Percentiles rank a stretch among this genome's conserved stretches.
Evolutionary conservation across 192 early-diverging fungal species (phyloP).

Genomic region (Phlyctochytrium bullatum): DNA sequence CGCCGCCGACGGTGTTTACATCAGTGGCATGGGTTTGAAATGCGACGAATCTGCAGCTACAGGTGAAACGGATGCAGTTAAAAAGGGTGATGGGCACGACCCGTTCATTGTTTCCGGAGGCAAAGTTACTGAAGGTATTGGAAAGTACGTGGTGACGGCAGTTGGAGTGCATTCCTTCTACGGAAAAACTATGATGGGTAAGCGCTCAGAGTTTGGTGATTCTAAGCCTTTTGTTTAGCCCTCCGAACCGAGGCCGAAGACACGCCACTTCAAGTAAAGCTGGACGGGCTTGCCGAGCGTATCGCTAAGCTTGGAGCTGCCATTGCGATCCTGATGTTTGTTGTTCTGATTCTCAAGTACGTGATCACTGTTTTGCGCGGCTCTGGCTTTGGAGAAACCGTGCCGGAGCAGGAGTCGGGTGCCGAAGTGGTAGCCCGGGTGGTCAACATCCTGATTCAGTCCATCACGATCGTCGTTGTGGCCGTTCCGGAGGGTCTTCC

Average conservation of each 20-base stretch:
- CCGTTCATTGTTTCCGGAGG: constrained; percentile 92
- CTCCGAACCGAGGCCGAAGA: constrained; percentile 63
- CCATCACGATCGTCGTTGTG: constrained; percentile 93
- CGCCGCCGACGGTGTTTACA: constrained; percentile 84
- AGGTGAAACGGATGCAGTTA: constrained; percentile 85
- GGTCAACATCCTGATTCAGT: constrained; percentile 73
- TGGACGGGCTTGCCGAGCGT: constrained; percentile 83
- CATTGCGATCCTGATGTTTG: constrained; percentile 82
- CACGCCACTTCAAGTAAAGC: constrained; percentile 92
- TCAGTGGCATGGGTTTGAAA: constrained; percentile 77
- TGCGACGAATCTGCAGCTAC: constrained; percentile 91
- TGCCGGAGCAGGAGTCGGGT: constrained; percentile 15
- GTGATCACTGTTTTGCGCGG: constrained; percentile 48
- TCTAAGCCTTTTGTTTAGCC: too few species aligned
- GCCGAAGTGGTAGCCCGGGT: constrained; percentile 19
- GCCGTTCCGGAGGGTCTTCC: constrained; percentile 99
- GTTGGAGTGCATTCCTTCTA: constrained; percentile 86
- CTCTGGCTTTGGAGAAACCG: constrained; percentile 12
- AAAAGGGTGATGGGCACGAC: constrained; percentile 67
- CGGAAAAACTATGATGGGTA: constrained; percentile 84
- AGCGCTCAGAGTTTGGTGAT: constrained; percentile 44
- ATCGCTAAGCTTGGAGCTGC: constrained; percentile 92
- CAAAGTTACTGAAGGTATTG: constrained; percentile 88
- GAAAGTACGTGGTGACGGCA: constrained; percentile 77
- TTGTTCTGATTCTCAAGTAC: constrained; percentile 83